phyloP scores from a whole-genome alignment of 768 basidiomycete species.

The Panaeolus papilionaceus region DNA sequence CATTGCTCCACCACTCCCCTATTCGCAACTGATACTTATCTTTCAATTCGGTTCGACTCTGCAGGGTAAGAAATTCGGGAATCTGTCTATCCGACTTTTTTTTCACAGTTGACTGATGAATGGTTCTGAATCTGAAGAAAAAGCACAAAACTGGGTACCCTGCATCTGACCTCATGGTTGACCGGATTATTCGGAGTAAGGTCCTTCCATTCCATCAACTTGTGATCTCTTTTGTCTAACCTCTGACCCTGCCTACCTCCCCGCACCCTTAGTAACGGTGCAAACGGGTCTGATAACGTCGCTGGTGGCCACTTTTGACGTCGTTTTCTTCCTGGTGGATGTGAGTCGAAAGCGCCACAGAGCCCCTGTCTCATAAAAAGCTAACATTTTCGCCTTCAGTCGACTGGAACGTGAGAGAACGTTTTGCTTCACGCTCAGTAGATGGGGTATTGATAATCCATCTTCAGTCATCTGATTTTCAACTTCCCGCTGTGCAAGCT shows the following conservation, averaged over 20 bases:
- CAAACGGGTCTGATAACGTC: conserved; percentile 45
- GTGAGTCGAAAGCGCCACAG: conserved; percentile 24
- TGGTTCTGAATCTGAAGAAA: conserved; percentile 30
- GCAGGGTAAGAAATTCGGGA: neutral
- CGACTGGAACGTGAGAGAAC: conserved; percentile 8
- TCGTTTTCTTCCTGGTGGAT: conserved; percentile 38
- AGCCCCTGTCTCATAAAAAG: neutral
- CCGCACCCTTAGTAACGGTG: conserved; percentile 36
- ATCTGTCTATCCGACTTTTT: neutral
- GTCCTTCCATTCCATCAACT: conserved; percentile 1
- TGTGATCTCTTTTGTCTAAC: neutral
- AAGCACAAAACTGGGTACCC: conserved; percentile 49
- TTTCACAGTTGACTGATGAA: neutral
- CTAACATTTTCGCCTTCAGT: neutral
- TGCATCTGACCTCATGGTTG: conserved; percentile 46
- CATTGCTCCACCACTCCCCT: neutral
- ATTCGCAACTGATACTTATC: neutral
- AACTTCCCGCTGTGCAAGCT: conserved; percentile 23
- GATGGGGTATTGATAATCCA: neutral
- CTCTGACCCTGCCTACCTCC: neutral
- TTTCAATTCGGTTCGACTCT: neutral
- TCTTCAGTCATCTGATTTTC: conserved; percentile 19
- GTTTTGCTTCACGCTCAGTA: neutral
- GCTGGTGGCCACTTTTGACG: conserved; percentile 38
- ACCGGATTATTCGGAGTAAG: conserved; percentile 48